Conservation (phyloP, 176 grass and related monocot species). For the Alopecurus myosuroides region DNA sequence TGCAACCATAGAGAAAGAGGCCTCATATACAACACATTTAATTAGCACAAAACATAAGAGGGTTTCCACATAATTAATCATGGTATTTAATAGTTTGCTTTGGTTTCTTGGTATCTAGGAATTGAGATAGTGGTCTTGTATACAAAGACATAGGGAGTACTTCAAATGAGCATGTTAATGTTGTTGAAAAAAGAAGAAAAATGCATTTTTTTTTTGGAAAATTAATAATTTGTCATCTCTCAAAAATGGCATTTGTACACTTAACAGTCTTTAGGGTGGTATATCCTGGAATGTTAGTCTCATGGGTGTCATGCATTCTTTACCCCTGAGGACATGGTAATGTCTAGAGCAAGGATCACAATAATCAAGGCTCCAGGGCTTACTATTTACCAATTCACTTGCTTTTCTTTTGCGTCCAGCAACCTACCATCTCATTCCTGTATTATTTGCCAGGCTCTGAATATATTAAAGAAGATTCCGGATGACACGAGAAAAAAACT, state of each 20-base stretch:
- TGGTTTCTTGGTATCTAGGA: no score
- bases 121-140: no score
- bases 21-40: no score
- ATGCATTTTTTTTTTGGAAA: neutral
- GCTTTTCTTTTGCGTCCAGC: neutral
- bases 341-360: neutral
- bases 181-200: neutral
- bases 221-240: neutral
- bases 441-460: conserved; percentile 60
- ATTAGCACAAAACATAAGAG: no score
- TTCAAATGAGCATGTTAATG: neutral
- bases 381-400: neutral
- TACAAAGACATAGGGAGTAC: no score
- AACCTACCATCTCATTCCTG: neutral
- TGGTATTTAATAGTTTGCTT: no score
- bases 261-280: neutral
- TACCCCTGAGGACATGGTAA: neutral
- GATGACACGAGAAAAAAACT: conserved; percentile 75
- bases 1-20: no score
- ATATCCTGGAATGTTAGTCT: neutral
- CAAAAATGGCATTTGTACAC: neutral
- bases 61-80: no score
- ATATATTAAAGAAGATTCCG: conserved; percentile 75
- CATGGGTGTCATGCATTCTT: neutral
- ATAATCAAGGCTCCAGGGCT: neutral